Conservation (phyloP, 1,139 yeast genomes). For the Kluyveromyces marxianus region DNA sequence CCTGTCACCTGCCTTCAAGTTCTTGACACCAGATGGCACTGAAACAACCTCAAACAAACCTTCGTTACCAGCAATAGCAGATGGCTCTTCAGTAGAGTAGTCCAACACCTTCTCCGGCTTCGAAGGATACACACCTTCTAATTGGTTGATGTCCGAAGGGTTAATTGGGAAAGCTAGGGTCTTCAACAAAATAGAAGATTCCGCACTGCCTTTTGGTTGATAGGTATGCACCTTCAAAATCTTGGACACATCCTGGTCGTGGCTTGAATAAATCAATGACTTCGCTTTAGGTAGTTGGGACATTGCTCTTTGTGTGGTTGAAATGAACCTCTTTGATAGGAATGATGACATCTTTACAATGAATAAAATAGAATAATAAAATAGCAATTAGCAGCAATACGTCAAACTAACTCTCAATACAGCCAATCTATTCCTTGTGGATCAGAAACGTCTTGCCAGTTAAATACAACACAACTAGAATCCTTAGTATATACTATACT, state of each 20-base stretch:
- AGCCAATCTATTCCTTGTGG: background rate
- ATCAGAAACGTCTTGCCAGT: no score
- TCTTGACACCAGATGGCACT: conserved; percentile 46
- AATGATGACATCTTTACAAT: background rate
- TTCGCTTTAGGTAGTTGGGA: conserved; percentile 22
- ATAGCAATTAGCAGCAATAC: background rate
- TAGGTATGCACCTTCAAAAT: conserved; percentile 25
- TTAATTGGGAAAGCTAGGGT: conserved; percentile 81
- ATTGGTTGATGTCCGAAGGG: conserved; percentile 86
- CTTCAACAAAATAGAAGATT: conserved; percentile 30
- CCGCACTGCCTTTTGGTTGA: conserved; percentile 20
- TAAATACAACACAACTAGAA: no score
- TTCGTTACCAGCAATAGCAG: conserved; percentile 87
- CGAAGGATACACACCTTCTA: conserved; percentile 92
- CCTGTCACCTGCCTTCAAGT: conserved; percentile 78
- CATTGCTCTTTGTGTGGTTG: conserved; percentile 11
- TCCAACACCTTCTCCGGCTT: conserved; percentile 53
- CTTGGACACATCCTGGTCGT: conserved; percentile 24
- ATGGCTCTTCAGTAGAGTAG: conserved; percentile 51
- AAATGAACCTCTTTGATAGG: conserved; percentile 1
- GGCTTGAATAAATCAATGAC: conserved; percentile 26
- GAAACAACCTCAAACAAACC: conserved; percentile 81
- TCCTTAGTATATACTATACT: no score
- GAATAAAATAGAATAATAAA: background rate
- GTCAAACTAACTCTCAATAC: background rate